Base-by-base conservation (phyloP, 805 yeast genomes). In the Ogataea zsoltii region DNA sequence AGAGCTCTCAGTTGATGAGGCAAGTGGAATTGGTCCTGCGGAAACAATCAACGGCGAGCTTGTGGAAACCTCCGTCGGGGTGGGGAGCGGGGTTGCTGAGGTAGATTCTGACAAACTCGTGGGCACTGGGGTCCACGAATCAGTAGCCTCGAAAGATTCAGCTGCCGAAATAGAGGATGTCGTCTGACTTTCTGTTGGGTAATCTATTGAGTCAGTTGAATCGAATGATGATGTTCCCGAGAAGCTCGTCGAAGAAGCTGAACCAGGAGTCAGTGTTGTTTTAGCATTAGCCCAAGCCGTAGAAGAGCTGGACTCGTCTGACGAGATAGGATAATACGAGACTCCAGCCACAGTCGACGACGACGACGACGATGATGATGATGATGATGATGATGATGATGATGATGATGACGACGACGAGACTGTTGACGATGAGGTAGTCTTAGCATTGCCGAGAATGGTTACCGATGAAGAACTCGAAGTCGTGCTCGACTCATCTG, bases 191-290 rank as follows among this genome's bases (percentile, higher is more conserved):
- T 11, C 28, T 7, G 28, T 25, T 7, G 7, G 11, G 28, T 25
- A 25, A 25, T 28, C 31, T 7, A n/a, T 7, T 12, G 13, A 28
- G 31, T 28, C 31, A n/a, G 31, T 21, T 9, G 25, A 6, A 21
- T n/a, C 10, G 28, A 13, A 28, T 6, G 31, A 28, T 7, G 31
- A 5, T 11, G 25, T 17, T n/a, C 12, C 23, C 17, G 40, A 21
- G 11, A 32, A 15, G 2, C 25, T 7, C 18, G 18, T 21, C n/a
- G 41, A 32, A 7, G 36, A 11, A 13, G 41, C 2, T 7, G 41
- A 13, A 13, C n/a, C 37, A 9, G 48, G 34, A 2, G 42, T 38
- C 35, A 29, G n/a, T 6, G 36, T 38, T 23, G 42, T 37, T 13
- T 25, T 25, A 17, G 40, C 40, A 16, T 37, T 37, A 3, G 31